Conservation (phyloP, 2,329 filamentous ascomycete species). For the Fusarium mundagurra region DNA sequence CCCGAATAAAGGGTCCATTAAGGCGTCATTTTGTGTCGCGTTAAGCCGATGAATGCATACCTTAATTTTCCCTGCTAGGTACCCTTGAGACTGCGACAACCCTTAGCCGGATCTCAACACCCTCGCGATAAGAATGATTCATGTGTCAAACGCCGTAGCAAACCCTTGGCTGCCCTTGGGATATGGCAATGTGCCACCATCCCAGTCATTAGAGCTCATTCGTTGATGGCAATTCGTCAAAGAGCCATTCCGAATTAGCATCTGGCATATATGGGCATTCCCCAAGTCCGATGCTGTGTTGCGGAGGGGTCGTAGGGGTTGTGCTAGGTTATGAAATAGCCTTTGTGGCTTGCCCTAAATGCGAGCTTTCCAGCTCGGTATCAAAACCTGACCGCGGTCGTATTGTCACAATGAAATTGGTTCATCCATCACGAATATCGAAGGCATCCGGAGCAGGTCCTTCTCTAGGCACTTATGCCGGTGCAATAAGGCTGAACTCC, state of each 20-base stretch:
- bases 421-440: background rate
- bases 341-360: slow-evolving; percentile 21
- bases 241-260: slow-evolving; percentile 39
- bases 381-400: background rate
- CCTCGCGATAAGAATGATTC: slow-evolving; percentile 10
- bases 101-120: slow-evolving; percentile 3
- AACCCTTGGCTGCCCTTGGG: background rate
- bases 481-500: slow-evolving; percentile 34
- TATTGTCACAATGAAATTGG: background rate
- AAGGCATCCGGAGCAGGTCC: slow-evolving; percentile 2
- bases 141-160: slow-evolving; percentile 17
- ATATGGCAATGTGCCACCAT: slow-evolving; percentile 17
- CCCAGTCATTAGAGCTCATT: background rate
- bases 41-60: slow-evolving; percentile 26
- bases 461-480: background rate
- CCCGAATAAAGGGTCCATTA: slow-evolving; percentile 10
- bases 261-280: slow-evolving; percentile 32
- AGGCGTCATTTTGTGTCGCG: slow-evolving; percentile 28
- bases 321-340: slow-evolving; percentile 1
- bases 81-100: background rate
- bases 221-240: slow-evolving; percentile 33
- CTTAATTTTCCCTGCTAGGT: slow-evolving; percentile 4
- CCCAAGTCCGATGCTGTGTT: slow-evolving; percentile 26
- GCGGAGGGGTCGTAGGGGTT: background rate
- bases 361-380: background rate